phyloP scores from a whole-genome alignment of 1,284 basidiomycete species.

The Inonotus obliquus region DNA sequence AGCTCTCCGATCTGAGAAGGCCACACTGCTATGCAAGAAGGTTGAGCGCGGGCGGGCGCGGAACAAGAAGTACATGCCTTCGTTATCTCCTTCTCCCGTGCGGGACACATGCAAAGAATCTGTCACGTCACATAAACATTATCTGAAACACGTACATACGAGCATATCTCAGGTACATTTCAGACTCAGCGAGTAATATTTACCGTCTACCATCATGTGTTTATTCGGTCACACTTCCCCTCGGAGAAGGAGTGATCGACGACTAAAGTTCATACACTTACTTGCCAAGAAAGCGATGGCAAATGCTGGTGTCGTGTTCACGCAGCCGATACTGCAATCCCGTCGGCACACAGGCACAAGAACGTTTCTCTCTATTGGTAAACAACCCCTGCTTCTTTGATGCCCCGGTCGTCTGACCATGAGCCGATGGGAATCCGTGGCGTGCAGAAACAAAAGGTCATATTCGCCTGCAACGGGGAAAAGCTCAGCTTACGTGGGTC shows the following conservation, averaged over 20 bases:
- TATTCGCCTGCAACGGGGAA: not conserved
- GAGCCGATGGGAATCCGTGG: slow-evolving; percentile 16
- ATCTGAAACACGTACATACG: slow-evolving; percentile 8
- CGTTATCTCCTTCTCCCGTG: no score
- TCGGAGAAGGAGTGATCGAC: not conserved
- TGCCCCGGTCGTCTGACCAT: slow-evolving; percentile 14
- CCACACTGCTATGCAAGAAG: slow-evolving; percentile 7
- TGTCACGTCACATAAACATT: no score
- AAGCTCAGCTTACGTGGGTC: not conserved
- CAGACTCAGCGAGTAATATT: not conserved
- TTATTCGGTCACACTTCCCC: not conserved
- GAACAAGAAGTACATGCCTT: not conserved
- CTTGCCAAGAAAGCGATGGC: not conserved
- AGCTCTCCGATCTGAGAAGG: no score
- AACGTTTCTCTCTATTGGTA: slow-evolving; percentile 1
- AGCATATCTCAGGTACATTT: not conserved
- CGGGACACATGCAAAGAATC: no score
- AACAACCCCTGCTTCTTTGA: slow-evolving; percentile 13
- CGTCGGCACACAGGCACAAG: slow-evolving; percentile 5
- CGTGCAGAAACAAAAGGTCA: not conserved
- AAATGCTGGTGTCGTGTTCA: not conserved
- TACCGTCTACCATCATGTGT: not conserved
- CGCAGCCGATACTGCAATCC: not conserved
- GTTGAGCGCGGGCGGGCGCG: slow-evolving; percentile 1
- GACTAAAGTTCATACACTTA: not conserved